Conservation (phyloP, 495 filamentous ascomycete genomes). For the Astrocystis sublimbata region DNA sequence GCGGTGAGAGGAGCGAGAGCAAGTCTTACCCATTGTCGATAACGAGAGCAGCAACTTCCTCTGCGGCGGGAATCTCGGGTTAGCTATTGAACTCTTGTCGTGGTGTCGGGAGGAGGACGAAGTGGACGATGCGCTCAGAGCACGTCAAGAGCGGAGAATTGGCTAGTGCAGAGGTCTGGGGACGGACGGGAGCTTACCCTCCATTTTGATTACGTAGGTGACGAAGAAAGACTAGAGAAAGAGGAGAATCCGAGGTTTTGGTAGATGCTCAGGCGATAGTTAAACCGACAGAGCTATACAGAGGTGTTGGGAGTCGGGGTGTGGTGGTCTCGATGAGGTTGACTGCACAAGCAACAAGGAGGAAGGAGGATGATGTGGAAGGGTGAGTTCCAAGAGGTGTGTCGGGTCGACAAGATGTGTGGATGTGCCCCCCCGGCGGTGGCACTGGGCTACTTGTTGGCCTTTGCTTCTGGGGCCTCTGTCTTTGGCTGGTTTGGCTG, state of each 20-base stretch:
- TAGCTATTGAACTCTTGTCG: constrained; percentile 45
- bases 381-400: constrained; percentile 54
- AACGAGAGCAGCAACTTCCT: constrained; percentile 99
- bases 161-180: constrained; percentile 14
- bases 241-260: constrained; percentile 34
- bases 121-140: constrained; percentile 12
- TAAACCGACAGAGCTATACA: constrained; percentile 41
- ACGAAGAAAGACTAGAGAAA: constrained; percentile 37
- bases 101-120: constrained; percentile 10
- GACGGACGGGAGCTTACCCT: constrained; percentile 42
- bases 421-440: too few species aligned
- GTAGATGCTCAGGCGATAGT: constrained; percentile 46
- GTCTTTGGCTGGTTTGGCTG: constrained; percentile 18
- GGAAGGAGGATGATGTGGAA: constrained; percentile 50
- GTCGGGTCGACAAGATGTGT: constrained; percentile 29
- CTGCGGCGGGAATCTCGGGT: constrained; percentile 60
- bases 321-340: constrained; percentile 35
- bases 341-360: constrained; percentile 43
- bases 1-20: constrained; percentile 32
- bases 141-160: background rate
- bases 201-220: constrained; percentile 54
- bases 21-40: constrained; percentile 99
- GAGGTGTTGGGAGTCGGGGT: constrained; percentile 23
- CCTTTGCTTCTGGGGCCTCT: too few species aligned
- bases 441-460: too few species aligned